phyloP scores from a whole-genome alignment of 2,329 filamentous ascomycete species.

The Paecilomyces fulvus region DNA sequence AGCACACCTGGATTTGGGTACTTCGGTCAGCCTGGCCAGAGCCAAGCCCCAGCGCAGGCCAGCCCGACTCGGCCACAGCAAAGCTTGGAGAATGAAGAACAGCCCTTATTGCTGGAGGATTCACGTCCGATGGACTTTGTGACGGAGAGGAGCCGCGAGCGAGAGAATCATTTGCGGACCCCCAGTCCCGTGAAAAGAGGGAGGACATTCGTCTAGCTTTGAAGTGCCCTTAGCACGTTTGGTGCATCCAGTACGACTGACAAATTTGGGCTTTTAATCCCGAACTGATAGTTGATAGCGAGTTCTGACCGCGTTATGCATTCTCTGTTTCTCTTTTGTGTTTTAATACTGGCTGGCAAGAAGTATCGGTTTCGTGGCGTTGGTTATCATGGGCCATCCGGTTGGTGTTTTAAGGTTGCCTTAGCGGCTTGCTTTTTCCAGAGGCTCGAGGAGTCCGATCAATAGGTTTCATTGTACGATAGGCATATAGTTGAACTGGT shows the following conservation, averaged over 20 bases:
- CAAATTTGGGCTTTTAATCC: background rate
- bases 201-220: slow-evolving; percentile 11
- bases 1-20: slow-evolving; percentile 20
- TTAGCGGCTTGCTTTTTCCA: background rate
- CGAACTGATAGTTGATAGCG: background rate
- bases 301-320: background rate
- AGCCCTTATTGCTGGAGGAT: slow-evolving; percentile 23
- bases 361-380: background rate
- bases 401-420: background rate
- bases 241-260: background rate
- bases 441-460: background rate
- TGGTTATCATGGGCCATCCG: background rate
- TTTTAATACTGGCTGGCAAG: background rate
- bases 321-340: background rate
- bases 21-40: slow-evolving; percentile 12
- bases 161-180: slow-evolving; percentile 24
- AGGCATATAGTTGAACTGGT: background rate
- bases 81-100: slow-evolving; percentile 13
- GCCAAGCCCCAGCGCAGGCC: slow-evolving; percentile 3
- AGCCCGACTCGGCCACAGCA: slow-evolving; percentile 5
- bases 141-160: slow-evolving; percentile 22
- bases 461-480: background rate
- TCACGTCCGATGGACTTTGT: slow-evolving; percentile 21
- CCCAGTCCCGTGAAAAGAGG: slow-evolving; percentile 29
- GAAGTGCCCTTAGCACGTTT: background rate